These are phyloP conservation scores for Xylaria scruposa DNA, from an alignment of 495 filamentous ascomycete species.

Conservation along the genomic window DNA sequence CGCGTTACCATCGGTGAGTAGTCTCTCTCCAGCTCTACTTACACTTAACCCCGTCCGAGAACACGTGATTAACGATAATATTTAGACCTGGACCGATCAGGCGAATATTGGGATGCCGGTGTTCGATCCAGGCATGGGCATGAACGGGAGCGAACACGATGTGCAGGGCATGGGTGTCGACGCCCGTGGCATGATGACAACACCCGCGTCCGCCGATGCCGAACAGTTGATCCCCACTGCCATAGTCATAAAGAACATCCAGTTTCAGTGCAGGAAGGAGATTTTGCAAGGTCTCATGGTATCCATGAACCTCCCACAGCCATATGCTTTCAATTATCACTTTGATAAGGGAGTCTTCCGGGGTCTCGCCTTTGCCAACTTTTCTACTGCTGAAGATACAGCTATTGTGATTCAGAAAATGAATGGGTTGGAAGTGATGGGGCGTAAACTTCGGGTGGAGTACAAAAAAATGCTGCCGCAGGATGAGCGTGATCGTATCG, in stretches of 20 bases:
- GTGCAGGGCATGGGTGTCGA: conserved; percentile 38
- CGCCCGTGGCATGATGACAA: conserved; percentile 40
- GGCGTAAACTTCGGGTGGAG: conserved; percentile 91
- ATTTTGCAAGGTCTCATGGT: conserved; percentile 92
- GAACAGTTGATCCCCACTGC: conserved; percentile 92
- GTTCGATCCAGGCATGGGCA: conserved; percentile 41
- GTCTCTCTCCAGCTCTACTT: conserved; percentile 5
- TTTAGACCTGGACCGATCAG: conserved; percentile 59
- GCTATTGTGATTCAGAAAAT: conserved; percentile 86
- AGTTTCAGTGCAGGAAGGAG: conserved; percentile 97
- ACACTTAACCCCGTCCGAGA: not conserved
- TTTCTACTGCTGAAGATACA: conserved; percentile 93
- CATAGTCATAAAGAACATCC: conserved; percentile 99
- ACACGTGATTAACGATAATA: conserved; percentile 20
- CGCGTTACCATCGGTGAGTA: conserved; percentile 56
- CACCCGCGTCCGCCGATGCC: conserved; percentile 59
- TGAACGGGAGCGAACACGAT: conserved; percentile 46
- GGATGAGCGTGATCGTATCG: conserved; percentile 93
- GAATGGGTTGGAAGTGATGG: conserved; percentile 95
- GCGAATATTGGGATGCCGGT: conserved; percentile 48
- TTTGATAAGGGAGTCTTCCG: conserved; percentile 98
- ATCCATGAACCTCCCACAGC: conserved; percentile 84
- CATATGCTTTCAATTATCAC: conserved; percentile 99
- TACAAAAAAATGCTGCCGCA: conserved; percentile 99
- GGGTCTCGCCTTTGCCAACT: conserved; percentile 96